Conservation (phyloP, 2,329 filamentous ascomycete species). For the Graphilbum sp. region DNA sequence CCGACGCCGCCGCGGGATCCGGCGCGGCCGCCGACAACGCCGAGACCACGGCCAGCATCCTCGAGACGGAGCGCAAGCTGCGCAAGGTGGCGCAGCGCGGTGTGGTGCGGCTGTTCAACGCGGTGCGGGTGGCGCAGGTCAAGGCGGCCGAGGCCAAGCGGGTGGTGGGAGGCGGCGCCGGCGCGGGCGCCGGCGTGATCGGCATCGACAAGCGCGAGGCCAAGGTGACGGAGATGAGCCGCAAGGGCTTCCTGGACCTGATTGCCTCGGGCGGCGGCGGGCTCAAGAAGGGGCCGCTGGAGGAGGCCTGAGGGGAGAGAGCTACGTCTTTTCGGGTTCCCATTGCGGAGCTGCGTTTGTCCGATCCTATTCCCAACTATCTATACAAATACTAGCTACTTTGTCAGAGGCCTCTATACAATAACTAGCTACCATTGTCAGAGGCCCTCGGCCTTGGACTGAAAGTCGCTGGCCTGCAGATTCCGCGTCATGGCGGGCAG, state of each 20-base stretch:
- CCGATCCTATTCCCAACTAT: too few species aligned
- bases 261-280: slow-evolving; percentile 52
- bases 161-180: slow-evolving; percentile 26
- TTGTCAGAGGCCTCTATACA: too few species aligned
- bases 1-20: too few species aligned
- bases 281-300: slow-evolving; percentile 40
- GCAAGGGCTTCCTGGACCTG: slow-evolving; percentile 87
- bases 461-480: slow-evolving; percentile 86
- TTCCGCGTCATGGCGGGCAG: slow-evolving; percentile 92
- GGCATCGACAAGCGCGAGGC: slow-evolving; percentile 70
- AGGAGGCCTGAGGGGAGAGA: slow-evolving; percentile 35
- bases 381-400: too few species aligned
- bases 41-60: slow-evolving; percentile 35
- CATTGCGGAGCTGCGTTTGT: background rate
- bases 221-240: slow-evolving; percentile 88
- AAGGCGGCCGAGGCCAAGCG: slow-evolving; percentile 65
- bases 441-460: slow-evolving; percentile 16
- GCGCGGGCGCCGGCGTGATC: slow-evolving; percentile 38
- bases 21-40: slow-evolving; percentile 17
- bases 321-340: background rate
- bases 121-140: slow-evolving; percentile 81
- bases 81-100: slow-evolving; percentile 82
- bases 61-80: slow-evolving; percentile 62
- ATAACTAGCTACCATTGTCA: too few species aligned
- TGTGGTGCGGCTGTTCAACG: slow-evolving; percentile 94